A percentile compares a stretch with the other conserved stretches of the same genome.
Evolutionary conservation across 2,329 filamentous ascomycete species (phyloP).

Genomic region (Ascochyta lentis): DNA sequence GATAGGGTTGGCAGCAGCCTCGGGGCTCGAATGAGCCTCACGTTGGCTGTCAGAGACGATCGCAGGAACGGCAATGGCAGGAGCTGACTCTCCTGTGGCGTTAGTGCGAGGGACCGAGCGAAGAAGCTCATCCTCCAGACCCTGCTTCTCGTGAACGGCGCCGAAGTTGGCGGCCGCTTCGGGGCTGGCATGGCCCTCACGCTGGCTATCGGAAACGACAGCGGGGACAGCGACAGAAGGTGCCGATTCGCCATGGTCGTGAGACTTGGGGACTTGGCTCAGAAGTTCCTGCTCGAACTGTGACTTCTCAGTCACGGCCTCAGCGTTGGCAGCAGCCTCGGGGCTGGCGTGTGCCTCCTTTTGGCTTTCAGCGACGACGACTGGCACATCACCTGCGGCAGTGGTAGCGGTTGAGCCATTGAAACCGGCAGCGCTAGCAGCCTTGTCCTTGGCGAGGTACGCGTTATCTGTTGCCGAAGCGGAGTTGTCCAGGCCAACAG

Average conservation of each 20-base stretch:
- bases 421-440: conserved; percentile 45
- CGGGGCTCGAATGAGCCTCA: conserved; percentile 66
- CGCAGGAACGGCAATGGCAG: conserved; percentile 54
- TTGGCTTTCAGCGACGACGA: conserved; percentile 74
- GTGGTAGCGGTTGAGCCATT: conserved; percentile 24
- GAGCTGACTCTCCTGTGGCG: conserved; percentile 47
- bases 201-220: conserved; percentile 73
- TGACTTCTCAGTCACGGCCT: conserved; percentile 73
- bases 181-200: conserved; percentile 65
- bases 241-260: conserved; percentile 50
- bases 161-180: conserved; percentile 70
- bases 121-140: conserved; percentile 72
- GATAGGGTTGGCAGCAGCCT: conserved; percentile 67
- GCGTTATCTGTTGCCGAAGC: conserved; percentile 41
- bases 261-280: conserved; percentile 41
- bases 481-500: conserved; percentile 49
- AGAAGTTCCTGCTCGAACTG: conserved; percentile 72
- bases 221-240: conserved; percentile 55
- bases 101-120: conserved; percentile 45
- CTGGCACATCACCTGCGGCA: conserved; percentile 55
- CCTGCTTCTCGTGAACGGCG: conserved; percentile 73
- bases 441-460: conserved; percentile 38
- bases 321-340: conserved; percentile 68
- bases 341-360: conserved; percentile 66
- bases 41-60: conserved; percentile 75